Conservation (phyloP, 495 filamentous ascomycete species). For the Platismatia glauca region DNA sequence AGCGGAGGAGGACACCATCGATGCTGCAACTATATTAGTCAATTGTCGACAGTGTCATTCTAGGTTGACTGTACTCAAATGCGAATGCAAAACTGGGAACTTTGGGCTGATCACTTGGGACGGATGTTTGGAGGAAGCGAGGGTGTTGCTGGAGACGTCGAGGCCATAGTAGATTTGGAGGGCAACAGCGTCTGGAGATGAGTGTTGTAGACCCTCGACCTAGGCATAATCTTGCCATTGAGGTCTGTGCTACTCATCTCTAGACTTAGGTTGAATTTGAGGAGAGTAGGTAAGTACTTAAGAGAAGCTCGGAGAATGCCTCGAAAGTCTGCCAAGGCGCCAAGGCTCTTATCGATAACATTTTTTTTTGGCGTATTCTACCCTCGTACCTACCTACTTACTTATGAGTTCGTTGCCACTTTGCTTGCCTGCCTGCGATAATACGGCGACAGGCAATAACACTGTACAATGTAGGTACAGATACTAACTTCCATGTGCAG, state of each 20-base stretch:
- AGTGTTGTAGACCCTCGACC: background rate
- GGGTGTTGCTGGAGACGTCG: background rate
- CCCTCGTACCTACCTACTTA: too few species aligned
- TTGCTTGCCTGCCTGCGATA: too few species aligned
- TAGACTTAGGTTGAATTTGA: background rate
- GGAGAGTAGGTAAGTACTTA: too few species aligned
- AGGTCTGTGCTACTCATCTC: background rate
- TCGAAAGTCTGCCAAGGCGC: background rate
- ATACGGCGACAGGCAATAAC: too few species aligned
- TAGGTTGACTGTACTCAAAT: constrained; percentile 54
- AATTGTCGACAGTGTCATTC: background rate
- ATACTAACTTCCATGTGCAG: background rate
- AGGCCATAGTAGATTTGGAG: background rate
- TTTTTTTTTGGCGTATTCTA: background rate
- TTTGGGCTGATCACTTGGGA: background rate
- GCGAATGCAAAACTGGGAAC: constrained; percentile 67
- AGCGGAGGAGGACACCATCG: constrained; percentile 91
- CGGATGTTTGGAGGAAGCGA: background rate
- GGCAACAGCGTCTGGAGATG: background rate
- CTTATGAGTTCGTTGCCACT: too few species aligned
- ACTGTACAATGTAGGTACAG: too few species aligned
- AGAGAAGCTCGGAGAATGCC: background rate
- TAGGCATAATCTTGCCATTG: background rate
- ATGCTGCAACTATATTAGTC: constrained; percentile 47
- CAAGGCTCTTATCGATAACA: constrained; percentile 6